Conservation (phyloP, 2,329 filamentous ascomycete species). For the Cyphellophora europaea region DNA sequence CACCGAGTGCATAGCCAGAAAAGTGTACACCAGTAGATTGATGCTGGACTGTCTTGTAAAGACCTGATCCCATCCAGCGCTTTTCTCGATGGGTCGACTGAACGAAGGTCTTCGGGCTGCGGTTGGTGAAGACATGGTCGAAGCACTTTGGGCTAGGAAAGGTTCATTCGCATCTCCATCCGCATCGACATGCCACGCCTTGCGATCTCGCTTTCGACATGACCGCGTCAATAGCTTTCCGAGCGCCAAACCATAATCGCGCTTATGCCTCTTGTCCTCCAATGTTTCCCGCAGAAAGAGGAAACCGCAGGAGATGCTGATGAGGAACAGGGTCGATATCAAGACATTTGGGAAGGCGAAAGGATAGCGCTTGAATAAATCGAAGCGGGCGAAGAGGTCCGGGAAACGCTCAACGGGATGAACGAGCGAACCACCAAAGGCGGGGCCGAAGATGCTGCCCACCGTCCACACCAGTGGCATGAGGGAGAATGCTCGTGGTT, state of each 20-base stretch:
- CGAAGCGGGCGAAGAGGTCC: conserved; percentile 54
- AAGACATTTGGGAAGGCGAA: conserved; percentile 80
- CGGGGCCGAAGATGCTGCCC: conserved; percentile 78
- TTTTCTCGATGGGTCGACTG: conserved; percentile 13
- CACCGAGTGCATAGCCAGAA: conserved; percentile 72
- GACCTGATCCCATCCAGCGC: conserved; percentile 50
- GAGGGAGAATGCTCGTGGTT: conserved; percentile 80
- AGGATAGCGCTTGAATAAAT: conserved; percentile 66
- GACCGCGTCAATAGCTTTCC: conserved; percentile 53
- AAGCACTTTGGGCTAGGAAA: conserved; percentile 7
- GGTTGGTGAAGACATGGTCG: conserved; percentile 12
- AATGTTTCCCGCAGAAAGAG: conserved; percentile 85
- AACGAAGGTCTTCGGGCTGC: conserved; percentile 2
- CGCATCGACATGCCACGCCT: conserved; percentile 20
- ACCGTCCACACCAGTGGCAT: conserved; percentile 90
- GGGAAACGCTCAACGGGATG: conserved; percentile 71
- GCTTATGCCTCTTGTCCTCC: conserved; percentile 55
- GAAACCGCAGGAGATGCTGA: conserved; percentile 63
- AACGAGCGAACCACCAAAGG: conserved; percentile 77
- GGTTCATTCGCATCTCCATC: conserved; percentile 12
- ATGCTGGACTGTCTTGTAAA: conserved; percentile 66
- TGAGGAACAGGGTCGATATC: conserved; percentile 63
- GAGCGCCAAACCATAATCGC: conserved; percentile 66
- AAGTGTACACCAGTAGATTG: conserved; percentile 67
- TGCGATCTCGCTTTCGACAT: conserved; percentile 13